A percentile compares a stretch with the other conserved stretches of the same genome.
These are phyloP conservation scores for Penicillium lividum DNA, from an alignment of 495 filamentous ascomycete genomes.

Conservation along the genomic window DNA sequence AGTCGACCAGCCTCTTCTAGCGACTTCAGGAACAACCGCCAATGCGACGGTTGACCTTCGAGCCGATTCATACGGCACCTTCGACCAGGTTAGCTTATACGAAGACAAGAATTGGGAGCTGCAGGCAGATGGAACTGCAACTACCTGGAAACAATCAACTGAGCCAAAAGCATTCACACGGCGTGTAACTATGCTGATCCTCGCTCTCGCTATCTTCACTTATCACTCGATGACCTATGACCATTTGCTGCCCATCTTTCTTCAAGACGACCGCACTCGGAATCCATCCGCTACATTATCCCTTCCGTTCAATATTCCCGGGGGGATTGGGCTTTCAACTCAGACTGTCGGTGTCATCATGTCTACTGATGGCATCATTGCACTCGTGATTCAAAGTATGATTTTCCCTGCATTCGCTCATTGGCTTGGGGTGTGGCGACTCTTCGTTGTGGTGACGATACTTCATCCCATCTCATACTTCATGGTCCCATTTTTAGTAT, in stretches of 20 bases:
- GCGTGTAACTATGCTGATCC: slow-evolving; percentile 65
- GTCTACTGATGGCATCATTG: slow-evolving; percentile 76
- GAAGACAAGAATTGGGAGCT: slow-evolving; percentile 52
- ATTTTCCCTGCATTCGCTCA: slow-evolving; percentile 72
- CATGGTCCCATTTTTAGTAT: slow-evolving; percentile 68
- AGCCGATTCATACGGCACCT: slow-evolving; percentile 76
- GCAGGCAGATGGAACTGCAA: slow-evolving; percentile 46
- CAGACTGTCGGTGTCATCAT: slow-evolving; percentile 76
- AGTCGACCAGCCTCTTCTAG: slow-evolving; percentile 69
- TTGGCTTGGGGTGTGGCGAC: slow-evolving; percentile 69
- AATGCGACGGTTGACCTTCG: slow-evolving; percentile 70
- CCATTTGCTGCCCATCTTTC: slow-evolving; percentile 79
- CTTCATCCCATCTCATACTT: slow-evolving; percentile 77
- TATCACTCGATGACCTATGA: slow-evolving; percentile 90
- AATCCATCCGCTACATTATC: slow-evolving; percentile 21
- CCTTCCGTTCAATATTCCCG: slow-evolving; percentile 61
- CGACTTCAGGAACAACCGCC: slow-evolving; percentile 67
- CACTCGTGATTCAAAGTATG: slow-evolving; percentile 74
- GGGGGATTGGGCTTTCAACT: slow-evolving; percentile 72
- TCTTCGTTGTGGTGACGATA: slow-evolving; percentile 71
- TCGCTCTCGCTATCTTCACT: slow-evolving; percentile 78
- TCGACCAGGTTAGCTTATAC: slow-evolving; percentile 58
- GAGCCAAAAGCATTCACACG: slow-evolving; percentile 60
- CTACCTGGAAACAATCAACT: slow-evolving; percentile 30
- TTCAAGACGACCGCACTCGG: slow-evolving; percentile 63